Base-by-base conservation (phyloP, 208 protist genomes). In the Strigomonas oncopelti region DNA sequence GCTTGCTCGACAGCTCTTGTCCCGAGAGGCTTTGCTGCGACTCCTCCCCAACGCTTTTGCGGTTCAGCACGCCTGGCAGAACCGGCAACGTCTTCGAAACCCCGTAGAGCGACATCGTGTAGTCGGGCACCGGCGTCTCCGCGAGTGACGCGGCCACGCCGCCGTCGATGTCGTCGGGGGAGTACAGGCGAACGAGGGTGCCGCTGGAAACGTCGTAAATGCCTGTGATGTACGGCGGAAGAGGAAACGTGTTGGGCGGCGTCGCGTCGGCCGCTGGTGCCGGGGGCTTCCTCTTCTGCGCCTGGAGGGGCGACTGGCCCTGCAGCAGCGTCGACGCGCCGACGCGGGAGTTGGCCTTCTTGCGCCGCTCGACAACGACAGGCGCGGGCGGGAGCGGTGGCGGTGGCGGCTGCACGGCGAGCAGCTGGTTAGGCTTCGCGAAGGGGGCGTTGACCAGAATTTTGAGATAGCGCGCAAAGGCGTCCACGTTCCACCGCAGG, bases 391-490 rank as follows among this genome's bases (percentile, higher is more conserved):
- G 18, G 20, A 51, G 59, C 34, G 55, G 55, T 14, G 46, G 59
- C 48, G 27, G 77, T 69, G 29, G 70, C 36, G 38, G 51, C 22
- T 55, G 24, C 51, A 55, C 51, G 1, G 22, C 2, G 22, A 14
- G 5, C 5, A 5, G 22, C 51, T 55, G 51, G 27, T 63, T 53
- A 5, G 1, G 32, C n/a, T 79, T 67, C n/a, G 57, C 65, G 66
- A 91, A 90, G 0, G 90, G 77, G 45, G 85, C 70, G 75, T 96
- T 88, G 5, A 93, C 69, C 31, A 96, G 67, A 25, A 96, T 85
- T 61, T 96, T 96, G 9, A 93, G 69, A 62, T 96, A 96, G 14
- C 90, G 90, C 28, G 83, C 88, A 69, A 96, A 89, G 25, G 90
- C 90, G 60, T 96, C 84, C 42, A 92, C 55, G 73, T 96, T 96